Conservation (phyloP, 495 filamentous ascomycete species). For the Hapsidospora chrysogenum region DNA sequence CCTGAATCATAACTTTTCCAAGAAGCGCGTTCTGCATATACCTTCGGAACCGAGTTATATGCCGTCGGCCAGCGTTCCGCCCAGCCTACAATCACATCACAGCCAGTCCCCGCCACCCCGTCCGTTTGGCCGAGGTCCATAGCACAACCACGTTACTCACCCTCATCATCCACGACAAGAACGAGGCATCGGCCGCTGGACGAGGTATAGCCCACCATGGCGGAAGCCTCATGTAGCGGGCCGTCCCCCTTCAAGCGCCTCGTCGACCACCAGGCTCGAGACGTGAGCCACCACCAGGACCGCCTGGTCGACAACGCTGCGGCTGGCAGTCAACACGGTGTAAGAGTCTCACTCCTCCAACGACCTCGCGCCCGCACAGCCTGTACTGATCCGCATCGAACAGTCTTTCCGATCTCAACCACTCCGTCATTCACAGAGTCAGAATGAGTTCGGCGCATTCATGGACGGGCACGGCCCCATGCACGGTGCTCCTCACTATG, state of each 20-base stretch:
- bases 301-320: conserved; percentile 24
- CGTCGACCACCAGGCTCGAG: conserved; percentile 48
- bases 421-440: neutral
- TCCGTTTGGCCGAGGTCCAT: neutral
- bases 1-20: neutral
- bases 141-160: no score
- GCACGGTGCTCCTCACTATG: neutral
- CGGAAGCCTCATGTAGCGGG: conserved; percentile 4
- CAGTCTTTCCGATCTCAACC: conserved; percentile 1
- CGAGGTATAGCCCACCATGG: conserved; percentile 3
- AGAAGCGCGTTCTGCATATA: no score
- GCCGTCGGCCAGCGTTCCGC: no score
- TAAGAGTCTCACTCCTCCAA: neutral
- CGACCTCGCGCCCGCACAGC: no score
- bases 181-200: no score
- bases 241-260: conserved; percentile 39
- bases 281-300: conserved; percentile 58
- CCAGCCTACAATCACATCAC: no score
- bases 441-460: conserved; percentile 3
- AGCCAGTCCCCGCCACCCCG: neutral
- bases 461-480: conserved; percentile 1
- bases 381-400: no score
- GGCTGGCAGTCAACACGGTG: no score
- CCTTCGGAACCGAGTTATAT: no score
- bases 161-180: no score